A percentile compares a stretch with the other conserved stretches of the same genome.
phyloP scores from a whole-genome alignment of 805 yeast species.

The Metschnikowia continentalis region DNA sequence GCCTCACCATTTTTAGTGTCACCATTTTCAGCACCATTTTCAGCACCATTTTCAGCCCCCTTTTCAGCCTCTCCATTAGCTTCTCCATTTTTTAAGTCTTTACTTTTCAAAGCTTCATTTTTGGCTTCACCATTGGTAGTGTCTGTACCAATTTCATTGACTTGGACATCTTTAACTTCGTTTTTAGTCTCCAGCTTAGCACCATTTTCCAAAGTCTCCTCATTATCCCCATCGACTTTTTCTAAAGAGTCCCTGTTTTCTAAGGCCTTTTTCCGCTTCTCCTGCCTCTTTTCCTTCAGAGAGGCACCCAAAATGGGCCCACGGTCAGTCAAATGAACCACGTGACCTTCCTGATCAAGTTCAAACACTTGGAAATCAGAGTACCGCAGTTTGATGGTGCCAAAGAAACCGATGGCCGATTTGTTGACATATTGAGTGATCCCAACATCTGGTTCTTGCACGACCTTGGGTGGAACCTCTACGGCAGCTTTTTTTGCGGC shows the following conservation, averaged over 20 bases:
- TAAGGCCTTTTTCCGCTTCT: conserved; percentile 25
- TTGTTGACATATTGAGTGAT: conserved; percentile 65
- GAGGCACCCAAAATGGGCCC: conserved; percentile 53
- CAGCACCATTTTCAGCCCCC: too few species aligned
- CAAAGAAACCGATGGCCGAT: conserved; percentile 56
- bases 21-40: too few species aligned
- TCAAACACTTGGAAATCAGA: conserved; percentile 94
- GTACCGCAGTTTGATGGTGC: conserved; percentile 81
- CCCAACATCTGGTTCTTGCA: conserved; percentile 80
- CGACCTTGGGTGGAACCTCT: conserved; percentile 23
- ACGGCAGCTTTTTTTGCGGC: not conserved
- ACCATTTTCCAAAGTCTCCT: conserved; percentile 20
- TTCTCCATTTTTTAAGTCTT: too few species aligned
- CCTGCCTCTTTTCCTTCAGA: conserved; percentile 46
- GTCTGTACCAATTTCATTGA: too few species aligned
- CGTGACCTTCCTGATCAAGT: conserved; percentile 62
- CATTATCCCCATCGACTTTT: too few species aligned
- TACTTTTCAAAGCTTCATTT: too few species aligned
- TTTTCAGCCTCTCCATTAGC: too few species aligned
- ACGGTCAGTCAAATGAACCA: conserved; percentile 69
- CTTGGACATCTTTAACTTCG: too few species aligned
- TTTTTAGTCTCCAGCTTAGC: conserved; percentile 1
- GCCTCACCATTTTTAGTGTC: too few species aligned
- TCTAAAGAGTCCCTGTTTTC: not conserved
- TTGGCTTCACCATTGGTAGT: too few species aligned